Evolutionary conservation across 768 basidiomycete species (phyloP).

Genomic region (Leccinum obscurum): DNA sequence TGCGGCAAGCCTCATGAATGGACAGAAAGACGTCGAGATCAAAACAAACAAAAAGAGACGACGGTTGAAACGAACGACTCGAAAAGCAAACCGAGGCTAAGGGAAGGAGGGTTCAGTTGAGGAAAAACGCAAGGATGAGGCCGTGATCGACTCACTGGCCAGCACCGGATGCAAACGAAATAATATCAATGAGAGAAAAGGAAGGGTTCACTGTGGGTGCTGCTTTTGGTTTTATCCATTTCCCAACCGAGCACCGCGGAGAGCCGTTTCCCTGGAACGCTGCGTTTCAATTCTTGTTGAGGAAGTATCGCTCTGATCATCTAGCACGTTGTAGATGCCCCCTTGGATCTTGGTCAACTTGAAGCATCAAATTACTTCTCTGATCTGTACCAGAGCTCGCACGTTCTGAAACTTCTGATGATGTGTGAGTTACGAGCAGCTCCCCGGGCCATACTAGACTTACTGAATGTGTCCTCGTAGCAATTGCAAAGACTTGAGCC

Average conservation of each 20-base stretch:
- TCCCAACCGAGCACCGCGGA: background rate
- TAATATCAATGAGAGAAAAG: background rate
- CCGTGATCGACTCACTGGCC: background rate
- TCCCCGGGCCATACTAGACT: background rate
- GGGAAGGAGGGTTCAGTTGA: background rate
- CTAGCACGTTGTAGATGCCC: background rate
- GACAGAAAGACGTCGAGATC: background rate
- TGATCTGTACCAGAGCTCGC: background rate
- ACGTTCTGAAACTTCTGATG: background rate
- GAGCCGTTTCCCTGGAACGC: background rate
- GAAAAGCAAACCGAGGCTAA: background rate
- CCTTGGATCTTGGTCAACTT: background rate
- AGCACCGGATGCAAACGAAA: background rate
- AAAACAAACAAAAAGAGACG: background rate
- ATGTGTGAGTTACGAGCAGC: background rate
- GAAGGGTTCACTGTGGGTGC: background rate
- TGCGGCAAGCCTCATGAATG: background rate
- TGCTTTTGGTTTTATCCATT: background rate
- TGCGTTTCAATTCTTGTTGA: background rate
- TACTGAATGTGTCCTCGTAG: too few relatives aligned
- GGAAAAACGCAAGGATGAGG: background rate
- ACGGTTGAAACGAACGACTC: background rate
- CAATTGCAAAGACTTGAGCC: too few relatives aligned
- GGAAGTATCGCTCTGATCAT: too few relatives aligned
- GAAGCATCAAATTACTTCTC: background rate